phyloP scores from a whole-genome alignment of 75 land plant genomes.

The Larix kaempferi region DNA sequence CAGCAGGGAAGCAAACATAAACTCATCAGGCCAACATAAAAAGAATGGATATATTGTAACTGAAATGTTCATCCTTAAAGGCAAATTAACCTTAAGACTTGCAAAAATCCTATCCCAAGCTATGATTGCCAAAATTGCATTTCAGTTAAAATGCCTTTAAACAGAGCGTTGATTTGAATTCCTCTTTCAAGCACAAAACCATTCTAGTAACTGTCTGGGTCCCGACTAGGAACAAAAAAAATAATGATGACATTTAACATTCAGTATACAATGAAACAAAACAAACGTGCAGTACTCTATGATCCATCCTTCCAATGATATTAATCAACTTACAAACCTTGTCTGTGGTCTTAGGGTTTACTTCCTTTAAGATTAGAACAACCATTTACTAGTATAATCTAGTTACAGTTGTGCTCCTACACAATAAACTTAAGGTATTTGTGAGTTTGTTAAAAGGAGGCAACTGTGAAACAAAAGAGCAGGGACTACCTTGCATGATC shows the following conservation, averaged over 20 bases:
- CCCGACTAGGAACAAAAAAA: too few species aligned
- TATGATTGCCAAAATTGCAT: not conserved
- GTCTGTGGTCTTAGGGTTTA: not conserved
- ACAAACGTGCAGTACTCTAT: not conserved
- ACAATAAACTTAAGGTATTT: not conserved
- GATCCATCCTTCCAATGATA: not conserved
- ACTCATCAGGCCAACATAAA: not conserved
- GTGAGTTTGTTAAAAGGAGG: not conserved
- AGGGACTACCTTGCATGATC: constrained; percentile 7
- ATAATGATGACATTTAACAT: too few species aligned
- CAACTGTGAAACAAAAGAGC: not conserved
- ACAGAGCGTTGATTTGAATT: not conserved
- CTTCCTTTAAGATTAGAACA: too few species aligned
- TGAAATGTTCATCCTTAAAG: not conserved
- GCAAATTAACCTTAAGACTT: not conserved
- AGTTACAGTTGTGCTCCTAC: too few species aligned
- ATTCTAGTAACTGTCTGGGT: too few species aligned
- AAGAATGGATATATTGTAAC: not conserved
- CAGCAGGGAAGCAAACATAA: not conserved
- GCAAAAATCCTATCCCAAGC: not conserved
- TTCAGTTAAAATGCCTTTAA: not conserved
- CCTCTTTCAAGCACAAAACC: not conserved
- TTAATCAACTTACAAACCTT: not conserved
- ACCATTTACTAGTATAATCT: too few species aligned
- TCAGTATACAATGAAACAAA: not conserved